Percentiles rank a stretch among this genome's conserved stretches.
These are phyloP conservation scores for Aaosphaeria pasadenensis DNA, from an alignment of 2,329 filamentous ascomycete species.

Conservation along the genomic window DNA sequence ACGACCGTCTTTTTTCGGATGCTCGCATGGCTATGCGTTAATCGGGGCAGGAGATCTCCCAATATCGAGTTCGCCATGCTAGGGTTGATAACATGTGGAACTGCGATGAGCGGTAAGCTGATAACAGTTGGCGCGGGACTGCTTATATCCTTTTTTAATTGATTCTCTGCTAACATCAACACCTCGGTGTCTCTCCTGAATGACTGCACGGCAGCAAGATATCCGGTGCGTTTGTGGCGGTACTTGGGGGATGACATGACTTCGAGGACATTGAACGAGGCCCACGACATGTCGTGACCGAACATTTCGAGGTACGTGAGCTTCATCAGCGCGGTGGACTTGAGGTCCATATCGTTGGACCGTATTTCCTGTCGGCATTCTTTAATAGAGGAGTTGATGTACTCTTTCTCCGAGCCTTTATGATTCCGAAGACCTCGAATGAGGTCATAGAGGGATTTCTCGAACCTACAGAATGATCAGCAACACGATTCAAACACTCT, in stretches of 20 bases:
- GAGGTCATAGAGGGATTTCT: conserved; percentile 98
- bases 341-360: conserved; percentile 94
- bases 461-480: conserved; percentile 68
- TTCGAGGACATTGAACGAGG: conserved; percentile 95
- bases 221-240: conserved; percentile 91
- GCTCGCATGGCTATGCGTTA: conserved; percentile 80
- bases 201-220: conserved; percentile 92
- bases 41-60: conserved; percentile 77
- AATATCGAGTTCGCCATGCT: conserved; percentile 88
- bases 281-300: conserved; percentile 99
- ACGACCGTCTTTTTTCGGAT: conserved; percentile 96
- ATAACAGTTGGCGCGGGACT: conserved; percentile 72
- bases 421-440: conserved; percentile 93
- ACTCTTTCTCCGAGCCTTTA: conserved; percentile 92
- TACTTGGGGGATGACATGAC: conserved; percentile 98
- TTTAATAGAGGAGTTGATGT: conserved; percentile 88
- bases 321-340: conserved; percentile 93
- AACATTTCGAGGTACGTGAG: conserved; percentile 99
- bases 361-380: conserved; percentile 94
- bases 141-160: conserved; percentile 90
- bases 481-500: neutral
- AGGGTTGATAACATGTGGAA: conserved; percentile 93
- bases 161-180: conserved; percentile 93
- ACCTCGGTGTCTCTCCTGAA: conserved; percentile 96
- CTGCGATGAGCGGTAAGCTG: conserved; percentile 78